Base-by-base conservation (phyloP, 805 yeast genomes). In the Saccharomycopsis sp. region DNA sequence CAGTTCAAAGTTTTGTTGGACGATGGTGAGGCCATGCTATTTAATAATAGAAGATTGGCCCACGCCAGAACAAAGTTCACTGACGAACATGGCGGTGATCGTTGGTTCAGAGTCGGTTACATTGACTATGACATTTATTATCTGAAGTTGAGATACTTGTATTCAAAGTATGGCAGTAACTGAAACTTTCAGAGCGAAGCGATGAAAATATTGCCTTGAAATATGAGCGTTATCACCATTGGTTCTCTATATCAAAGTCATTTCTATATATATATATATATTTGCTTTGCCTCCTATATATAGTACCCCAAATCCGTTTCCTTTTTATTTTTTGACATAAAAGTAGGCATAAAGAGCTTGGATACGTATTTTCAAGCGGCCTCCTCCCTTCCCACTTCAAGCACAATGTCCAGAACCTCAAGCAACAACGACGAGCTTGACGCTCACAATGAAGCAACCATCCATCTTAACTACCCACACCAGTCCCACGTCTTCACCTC, bases 61-160 rank as follows among this genome's bases (percentile, higher is more conserved):
- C 92, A 82, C 55, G 77, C 86, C 0, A 66, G 92, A 49, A 62
- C 62, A 38, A 62, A 53, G 38, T 71, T 69, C 48, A 68, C 65
- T 42, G 68, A 70, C 9, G 48, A 68, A 5, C 64, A 62, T 21
- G 69, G 72, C 2, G 68, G 65, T n/a, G 54, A 51, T 13, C 66
- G 92, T 48, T 77, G 86, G 82, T 61, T 83, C 41, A 77, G 80
- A 68, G 89, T 89, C 1, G 74, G 85, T 36, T 82, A 81, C 54
- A 59, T 80, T 20, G 89, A 82, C 53, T 75, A 73, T 15, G 94
- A 82, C 53, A 65, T 82, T 26, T 80, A 68, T 56, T 62, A 75
- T 46, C 79, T 87, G n/a, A 75, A 66, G 47, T 55, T 77, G 34
- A 64, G 78, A 50, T 59, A 41, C 25, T 46, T 46, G 42, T 36